Evolutionary conservation across 225 moss, liverwort and hornwort genomes (phyloP).

Genomic region (Sphagnum contortum): DNA sequence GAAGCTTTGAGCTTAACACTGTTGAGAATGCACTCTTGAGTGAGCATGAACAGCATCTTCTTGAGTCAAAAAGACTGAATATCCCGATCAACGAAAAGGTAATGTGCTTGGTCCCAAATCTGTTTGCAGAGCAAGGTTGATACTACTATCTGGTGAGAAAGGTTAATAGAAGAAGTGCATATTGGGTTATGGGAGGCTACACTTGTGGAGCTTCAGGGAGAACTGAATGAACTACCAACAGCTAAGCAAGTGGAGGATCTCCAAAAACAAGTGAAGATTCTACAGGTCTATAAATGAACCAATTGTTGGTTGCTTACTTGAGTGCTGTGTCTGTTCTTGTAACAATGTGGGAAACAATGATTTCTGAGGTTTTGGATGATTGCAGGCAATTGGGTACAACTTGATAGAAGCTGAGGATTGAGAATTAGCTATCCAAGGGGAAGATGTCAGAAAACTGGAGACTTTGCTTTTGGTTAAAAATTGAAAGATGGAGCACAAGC

Average conservation of each 20-base stretch:
- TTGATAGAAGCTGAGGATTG: conserved; percentile 94
- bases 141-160: no score
- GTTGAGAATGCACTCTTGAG: conserved; percentile 56
- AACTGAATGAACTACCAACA: conserved; percentile 82
- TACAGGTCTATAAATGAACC: conserved; percentile 40
- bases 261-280: conserved; percentile 92
- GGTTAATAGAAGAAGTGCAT: no score
- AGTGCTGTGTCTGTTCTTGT: no score
- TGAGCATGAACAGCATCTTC: conserved; percentile 68
- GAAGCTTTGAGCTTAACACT: conserved; percentile 71
- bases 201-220: conserved; percentile 51
- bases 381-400: conserved; percentile 93
- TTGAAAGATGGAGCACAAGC: conserved; percentile 95
- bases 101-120: no score
- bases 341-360: background rate
- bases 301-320: no score
- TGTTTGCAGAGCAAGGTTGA: no score
- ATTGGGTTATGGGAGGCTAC: conserved; percentile 33
- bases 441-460: conserved; percentile 97
- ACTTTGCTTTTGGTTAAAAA: conserved; percentile 89
- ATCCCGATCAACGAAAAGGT: conserved; percentile 66
- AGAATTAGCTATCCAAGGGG: conserved; percentile 89
- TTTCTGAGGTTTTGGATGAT: background rate
- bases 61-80: conserved; percentile 60
- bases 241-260: conserved; percentile 79